phyloP scores from a whole-genome alignment of 495 filamentous ascomycete species.

The Penicillium atrosanguineum region DNA sequence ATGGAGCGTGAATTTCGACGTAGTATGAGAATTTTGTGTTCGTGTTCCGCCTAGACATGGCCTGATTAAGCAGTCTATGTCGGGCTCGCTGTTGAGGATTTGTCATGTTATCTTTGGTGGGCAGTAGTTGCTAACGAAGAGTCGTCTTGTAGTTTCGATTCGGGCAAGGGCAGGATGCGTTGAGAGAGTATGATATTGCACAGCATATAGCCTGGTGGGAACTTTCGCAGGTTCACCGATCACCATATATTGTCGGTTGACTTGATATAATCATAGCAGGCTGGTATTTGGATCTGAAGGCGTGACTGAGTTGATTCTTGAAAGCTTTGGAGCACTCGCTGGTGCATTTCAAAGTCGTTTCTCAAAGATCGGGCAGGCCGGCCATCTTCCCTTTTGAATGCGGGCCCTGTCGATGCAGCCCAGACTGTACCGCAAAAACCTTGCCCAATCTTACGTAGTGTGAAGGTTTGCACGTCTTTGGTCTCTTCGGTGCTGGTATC shows the following conservation, averaged over 20 bases:
- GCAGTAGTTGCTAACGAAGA: slow-evolving; percentile 35
- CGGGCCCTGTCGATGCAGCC: slow-evolving; percentile 15
- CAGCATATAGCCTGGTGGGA: slow-evolving; percentile 27
- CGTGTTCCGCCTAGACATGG: slow-evolving; percentile 44
- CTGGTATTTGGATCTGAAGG: slow-evolving; percentile 16
- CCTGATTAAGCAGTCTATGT: slow-evolving; percentile 45
- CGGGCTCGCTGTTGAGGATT: slow-evolving; percentile 28
- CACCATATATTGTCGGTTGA: slow-evolving; percentile 31
- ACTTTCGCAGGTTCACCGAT: slow-evolving; percentile 21
- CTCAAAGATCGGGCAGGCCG: slow-evolving; percentile 28
- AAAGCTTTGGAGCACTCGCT: slow-evolving; percentile 14
- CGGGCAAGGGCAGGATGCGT: slow-evolving; percentile 38
- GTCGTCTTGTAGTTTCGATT: slow-evolving; percentile 17
- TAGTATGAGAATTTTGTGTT: neutral
- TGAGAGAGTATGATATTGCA: slow-evolving; percentile 40
- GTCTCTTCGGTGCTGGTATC: neutral
- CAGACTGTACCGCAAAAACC: slow-evolving; percentile 33
- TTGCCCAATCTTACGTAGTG: slow-evolving; percentile 15
- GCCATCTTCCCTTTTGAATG: slow-evolving; percentile 39
- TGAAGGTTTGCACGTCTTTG: neutral
- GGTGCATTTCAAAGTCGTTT: slow-evolving; percentile 38
- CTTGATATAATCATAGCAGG: slow-evolving; percentile 21
- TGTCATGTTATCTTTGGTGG: slow-evolving; percentile 11
- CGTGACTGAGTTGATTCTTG: neutral
- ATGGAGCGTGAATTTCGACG: slow-evolving; percentile 31